phyloP scores from a whole-genome alignment of 1,284 basidiomycete genomes.

The Exsudoporus floridanus region DNA sequence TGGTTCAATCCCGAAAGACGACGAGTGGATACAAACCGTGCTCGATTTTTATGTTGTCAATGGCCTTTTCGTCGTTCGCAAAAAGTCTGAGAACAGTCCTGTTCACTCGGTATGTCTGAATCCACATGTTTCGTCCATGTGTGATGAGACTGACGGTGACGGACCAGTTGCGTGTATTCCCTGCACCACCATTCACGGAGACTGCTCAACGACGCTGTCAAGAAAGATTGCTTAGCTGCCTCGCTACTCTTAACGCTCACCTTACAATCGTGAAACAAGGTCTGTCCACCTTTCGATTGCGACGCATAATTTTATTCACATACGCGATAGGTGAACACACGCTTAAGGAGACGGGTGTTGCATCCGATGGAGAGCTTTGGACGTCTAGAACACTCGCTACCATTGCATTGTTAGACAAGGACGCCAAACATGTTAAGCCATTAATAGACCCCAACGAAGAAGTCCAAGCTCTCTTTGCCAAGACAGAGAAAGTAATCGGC shows the following conservation, averaged over 20 bases:
- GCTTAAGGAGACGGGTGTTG: constrained; percentile 57
- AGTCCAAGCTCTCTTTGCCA: constrained; percentile 45
- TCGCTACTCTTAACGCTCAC: constrained; percentile 74
- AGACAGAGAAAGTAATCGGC: constrained; percentile 47
- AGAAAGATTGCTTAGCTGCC: constrained; percentile 67
- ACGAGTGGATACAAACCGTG: constrained; percentile 72
- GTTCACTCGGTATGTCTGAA: constrained; percentile 57
- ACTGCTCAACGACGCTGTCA: constrained; percentile 66
- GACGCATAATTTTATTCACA: neutral
- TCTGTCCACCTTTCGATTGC: constrained; percentile 19
- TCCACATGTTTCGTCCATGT: neutral
- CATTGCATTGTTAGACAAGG: constrained; percentile 61
- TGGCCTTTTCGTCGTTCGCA: constrained; percentile 78
- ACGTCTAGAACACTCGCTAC: constrained; percentile 65
- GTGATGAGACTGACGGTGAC: constrained; percentile 2
- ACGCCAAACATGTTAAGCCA: constrained; percentile 67
- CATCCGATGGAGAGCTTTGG: constrained; percentile 81
- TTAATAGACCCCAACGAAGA: constrained; percentile 61
- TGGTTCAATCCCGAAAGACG: constrained; percentile 77
- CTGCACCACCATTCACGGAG: constrained; percentile 74
- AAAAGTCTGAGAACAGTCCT: constrained; percentile 69
- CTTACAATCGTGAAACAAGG: constrained; percentile 51
- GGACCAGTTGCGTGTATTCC: constrained; percentile 52
- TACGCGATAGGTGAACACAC: constrained; percentile 43
- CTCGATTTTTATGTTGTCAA: constrained; percentile 84